Base-by-base conservation (phyloP, 768 basidiomycete species). In the Cystofilobasidium macerans region DNA sequence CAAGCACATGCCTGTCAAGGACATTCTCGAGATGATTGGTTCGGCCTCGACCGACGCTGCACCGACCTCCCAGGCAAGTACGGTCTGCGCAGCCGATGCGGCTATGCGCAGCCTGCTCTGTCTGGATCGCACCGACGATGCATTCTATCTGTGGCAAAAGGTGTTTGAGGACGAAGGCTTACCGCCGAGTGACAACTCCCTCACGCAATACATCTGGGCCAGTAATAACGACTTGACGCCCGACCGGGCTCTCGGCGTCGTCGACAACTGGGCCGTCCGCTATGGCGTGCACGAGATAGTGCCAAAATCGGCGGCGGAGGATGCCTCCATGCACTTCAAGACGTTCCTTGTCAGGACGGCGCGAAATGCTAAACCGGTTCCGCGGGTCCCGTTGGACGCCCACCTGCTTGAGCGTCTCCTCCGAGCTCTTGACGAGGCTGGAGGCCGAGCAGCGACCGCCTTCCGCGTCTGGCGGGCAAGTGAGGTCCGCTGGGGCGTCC, bases 381-480 rank as follows among this genome's bases (percentile, higher is more conserved):
- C 33, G 20, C 47, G 48, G 8, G 54, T 64, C 40, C 53, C 42
- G 26, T 38, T 64, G 38, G 42, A 56, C 26, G 14, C 53, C 3
- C 5, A 30, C 13, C 18, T 36, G 18, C 36, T 63, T 18, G 18
- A 26, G 28, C 7, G 16, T 13, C 42, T 42, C 42, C 14, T 42
- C 16, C 14, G 42, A 13, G 7, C 42, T 13, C 22, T 42, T 20
- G 16, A 42, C 42, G 42, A 42, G 42, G 16, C 22, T 14, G 42
- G 42, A 13, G 42, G 42, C 16, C 42, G 22, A 14, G 14, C 42
- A 42, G 9, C 20, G 40, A 16, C 33, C 38, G 32, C 36, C 5
- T 33, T 64, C 38, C 62, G 62, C 8, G 20, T 64, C 48, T 64
- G 62, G 62, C 53, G 57, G 16, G 53, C 62, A 22, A 28, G 53